Base-by-base conservation (phyloP, 2,329 filamentous ascomycete species). In the Trichoderma harzianum region DNA sequence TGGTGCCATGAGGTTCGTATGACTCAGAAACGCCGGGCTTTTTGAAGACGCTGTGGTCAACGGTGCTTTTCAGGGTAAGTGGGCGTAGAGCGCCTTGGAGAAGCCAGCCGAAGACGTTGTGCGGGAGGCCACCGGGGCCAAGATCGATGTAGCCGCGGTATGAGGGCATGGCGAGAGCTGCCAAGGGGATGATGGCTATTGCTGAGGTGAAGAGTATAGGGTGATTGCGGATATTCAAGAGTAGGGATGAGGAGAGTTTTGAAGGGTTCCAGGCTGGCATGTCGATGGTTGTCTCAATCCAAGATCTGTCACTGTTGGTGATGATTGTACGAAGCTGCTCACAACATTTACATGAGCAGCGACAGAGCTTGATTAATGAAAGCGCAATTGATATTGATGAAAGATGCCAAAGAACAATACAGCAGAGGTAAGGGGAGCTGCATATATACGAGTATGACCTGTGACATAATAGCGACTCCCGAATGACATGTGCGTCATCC, bases 121-220 rank as follows among this genome's bases (percentile, higher is more conserved):
- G 78, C 0, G 84, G 83, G 0, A 84, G 71, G 18, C 84, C 84
- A 71, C 84, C 84, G 4, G 78, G 80, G 16, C 84, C 84, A 36
- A 86, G 79, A 1, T 81, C 80, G 18, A 83, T 78, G 76, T 78
- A 86, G 62, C 77, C 78, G 5, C 74, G 77, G 77, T 86, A 86
- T 76, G 77, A 79, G 47, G 74, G 69, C 58, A 75, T 62, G 24
- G 77, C 74, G 67, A 79, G 77, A 7, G 76, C 73, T 3, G n/a
- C 39, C 24, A 72, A 10, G 14, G 70, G 70, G 18, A 62, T 14
- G 12, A 64, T 30, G 8, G 57, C 65, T 10, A 69, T n/a, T n/a
- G 70, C 60, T 10, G 65, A 72, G 12, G 63, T 47, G 18, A 60
- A 51, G 21, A 72, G 43, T 16, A 72, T 39, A 7, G 70, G 65